A percentile compares a stretch with the other conserved stretches of the same genome.
These are phyloP conservation scores for Dichotomopilus funicola DNA, from an alignment of 2,329 filamentous ascomycete species.

Conservation along the genomic window DNA sequence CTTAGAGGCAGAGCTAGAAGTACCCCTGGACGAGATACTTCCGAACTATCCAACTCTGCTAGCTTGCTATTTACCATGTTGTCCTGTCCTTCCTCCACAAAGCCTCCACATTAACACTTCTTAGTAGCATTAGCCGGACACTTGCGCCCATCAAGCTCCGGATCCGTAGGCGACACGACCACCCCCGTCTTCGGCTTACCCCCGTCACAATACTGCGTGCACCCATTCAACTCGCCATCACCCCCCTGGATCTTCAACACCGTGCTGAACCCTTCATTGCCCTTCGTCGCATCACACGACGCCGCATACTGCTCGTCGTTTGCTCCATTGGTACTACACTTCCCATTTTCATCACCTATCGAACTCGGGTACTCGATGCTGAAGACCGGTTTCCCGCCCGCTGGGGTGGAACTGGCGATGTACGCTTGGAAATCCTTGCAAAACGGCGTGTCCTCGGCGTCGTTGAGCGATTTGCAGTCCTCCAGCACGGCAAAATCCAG, in stretches of 20 bases:
- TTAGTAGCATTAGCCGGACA: neutral
- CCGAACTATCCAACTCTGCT: no score
- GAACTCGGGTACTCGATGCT: slow-evolving; percentile 17
- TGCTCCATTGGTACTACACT: neutral
- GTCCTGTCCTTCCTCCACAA: no score
- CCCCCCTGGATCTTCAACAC: slow-evolving; percentile 14
- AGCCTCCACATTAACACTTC: neutral
- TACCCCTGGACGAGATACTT: no score
- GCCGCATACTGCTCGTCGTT: slow-evolving; percentile 7
- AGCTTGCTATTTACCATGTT: no score
- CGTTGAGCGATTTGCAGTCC: slow-evolving; percentile 16
- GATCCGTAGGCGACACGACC: neutral
- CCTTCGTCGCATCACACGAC: slow-evolving; percentile 3
- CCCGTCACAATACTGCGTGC: slow-evolving; percentile 18
- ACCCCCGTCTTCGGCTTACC: neutral
- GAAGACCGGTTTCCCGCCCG: slow-evolving; percentile 11
- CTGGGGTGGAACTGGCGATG: neutral
- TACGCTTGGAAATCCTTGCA: slow-evolving; percentile 15
- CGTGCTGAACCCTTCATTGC: slow-evolving; percentile 10
- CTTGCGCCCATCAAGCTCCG: neutral
- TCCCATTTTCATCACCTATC: slow-evolving; percentile 3
- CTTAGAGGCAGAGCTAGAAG: no score
- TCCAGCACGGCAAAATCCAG: slow-evolving; percentile 20
- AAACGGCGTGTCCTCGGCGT: slow-evolving; percentile 1
- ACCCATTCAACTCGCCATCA: slow-evolving; percentile 15